A percentile compares a stretch with the other conserved stretches of the same genome.
Conservation (phyloP, 805 yeast species). For the Saturnispora sanitii region DNA sequence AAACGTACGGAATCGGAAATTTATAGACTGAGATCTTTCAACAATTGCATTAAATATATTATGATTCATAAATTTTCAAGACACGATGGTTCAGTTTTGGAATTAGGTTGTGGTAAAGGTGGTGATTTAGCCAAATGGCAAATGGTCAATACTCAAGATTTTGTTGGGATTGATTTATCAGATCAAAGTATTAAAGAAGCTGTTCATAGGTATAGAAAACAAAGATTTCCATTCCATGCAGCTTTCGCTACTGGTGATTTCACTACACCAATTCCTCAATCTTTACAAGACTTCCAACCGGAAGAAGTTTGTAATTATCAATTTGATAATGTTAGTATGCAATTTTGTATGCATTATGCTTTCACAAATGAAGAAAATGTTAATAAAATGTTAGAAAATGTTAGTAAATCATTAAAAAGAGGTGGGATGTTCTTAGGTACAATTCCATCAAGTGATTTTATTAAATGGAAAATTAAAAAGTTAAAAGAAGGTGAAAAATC, state of each 20-base stretch:
- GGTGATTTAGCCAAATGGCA: constrained; percentile 93
- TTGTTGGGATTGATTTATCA: constrained; percentile 86
- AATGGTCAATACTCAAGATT: constrained; percentile 59
- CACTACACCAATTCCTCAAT: constrained; percentile 54
- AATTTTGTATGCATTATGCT: constrained; percentile 92
- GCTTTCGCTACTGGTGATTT: constrained; percentile 91
- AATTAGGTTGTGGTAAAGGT: constrained; percentile 95
- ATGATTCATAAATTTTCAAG: constrained; percentile 61
- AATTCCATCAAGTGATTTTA: constrained; percentile 83
- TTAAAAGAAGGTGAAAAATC: constrained; percentile 41
- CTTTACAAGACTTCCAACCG: constrained; percentile 52
- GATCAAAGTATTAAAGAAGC: constrained; percentile 85
- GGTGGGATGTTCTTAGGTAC: constrained; percentile 94
- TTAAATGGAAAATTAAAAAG: constrained; percentile 53
- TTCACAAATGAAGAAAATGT: constrained; percentile 80
- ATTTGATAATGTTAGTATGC: constrained; percentile 81
- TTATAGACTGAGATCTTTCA: constrained; percentile 76
- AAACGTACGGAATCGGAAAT: constrained; percentile 72
- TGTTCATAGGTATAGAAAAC: constrained; percentile 53
- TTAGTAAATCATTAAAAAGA: constrained; percentile 59
- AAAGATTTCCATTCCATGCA: constrained; percentile 34
- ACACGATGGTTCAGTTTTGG: constrained; percentile 53
- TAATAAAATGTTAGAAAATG: constrained; percentile 60
- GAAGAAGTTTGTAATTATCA: constrained; percentile 53
- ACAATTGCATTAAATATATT: constrained; percentile 84